These are phyloP conservation scores for Babesia ovata DNA, from an alignment of 169 alveolate genomes.

Conservation along the genomic window DNA sequence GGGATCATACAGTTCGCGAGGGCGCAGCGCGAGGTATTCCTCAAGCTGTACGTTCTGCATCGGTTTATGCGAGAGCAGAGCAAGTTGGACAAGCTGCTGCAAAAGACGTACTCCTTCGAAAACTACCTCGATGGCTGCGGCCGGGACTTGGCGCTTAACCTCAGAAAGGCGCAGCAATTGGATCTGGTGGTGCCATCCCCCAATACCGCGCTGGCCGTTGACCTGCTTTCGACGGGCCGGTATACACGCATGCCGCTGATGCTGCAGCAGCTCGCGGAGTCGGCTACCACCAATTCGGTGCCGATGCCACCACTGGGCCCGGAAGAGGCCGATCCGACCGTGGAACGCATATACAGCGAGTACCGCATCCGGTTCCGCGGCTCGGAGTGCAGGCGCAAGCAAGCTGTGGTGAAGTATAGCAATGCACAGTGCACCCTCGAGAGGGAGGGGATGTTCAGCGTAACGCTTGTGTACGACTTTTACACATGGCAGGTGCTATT, in stretches of 20 bases:
- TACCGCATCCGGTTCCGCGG: slow-evolving; percentile 9
- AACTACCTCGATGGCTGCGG: slow-evolving; percentile 29
- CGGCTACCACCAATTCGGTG: slow-evolving; percentile 32
- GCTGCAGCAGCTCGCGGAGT: slow-evolving; percentile 48
- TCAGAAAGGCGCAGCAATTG: slow-evolving; percentile 24
- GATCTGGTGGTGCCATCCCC: slow-evolving; percentile 37
- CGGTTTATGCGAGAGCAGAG: slow-evolving; percentile 29
- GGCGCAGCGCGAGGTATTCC: slow-evolving; percentile 63
- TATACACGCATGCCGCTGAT: slow-evolving; percentile 62
- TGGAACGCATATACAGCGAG: slow-evolving; percentile 41
- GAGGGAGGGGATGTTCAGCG: slow-evolving; percentile 25
- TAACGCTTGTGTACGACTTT: slow-evolving; percentile 53
- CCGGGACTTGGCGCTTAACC: slow-evolving; percentile 16
- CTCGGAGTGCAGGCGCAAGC: slow-evolving; percentile 9
- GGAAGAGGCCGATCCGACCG: slow-evolving; percentile 46
- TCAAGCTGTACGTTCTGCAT: slow-evolving; percentile 46
- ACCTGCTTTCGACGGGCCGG: slow-evolving; percentile 45
- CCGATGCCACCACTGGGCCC: slow-evolving; percentile 35
- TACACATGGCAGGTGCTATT: slow-evolving; percentile 49
- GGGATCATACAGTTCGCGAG: slow-evolving; percentile 61
- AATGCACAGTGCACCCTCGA: slow-evolving; percentile 39
- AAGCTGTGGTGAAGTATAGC: slow-evolving; percentile 11
- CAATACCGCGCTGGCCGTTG: slow-evolving; percentile 55
- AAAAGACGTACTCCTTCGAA: slow-evolving; percentile 18
- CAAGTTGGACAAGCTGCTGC: slow-evolving; percentile 44